Evolutionary conservation across 768 basidiomycete genomes (phyloP), one percentile per base, ranked within the genome.

Genomic region (Mycena filopes): DNA sequence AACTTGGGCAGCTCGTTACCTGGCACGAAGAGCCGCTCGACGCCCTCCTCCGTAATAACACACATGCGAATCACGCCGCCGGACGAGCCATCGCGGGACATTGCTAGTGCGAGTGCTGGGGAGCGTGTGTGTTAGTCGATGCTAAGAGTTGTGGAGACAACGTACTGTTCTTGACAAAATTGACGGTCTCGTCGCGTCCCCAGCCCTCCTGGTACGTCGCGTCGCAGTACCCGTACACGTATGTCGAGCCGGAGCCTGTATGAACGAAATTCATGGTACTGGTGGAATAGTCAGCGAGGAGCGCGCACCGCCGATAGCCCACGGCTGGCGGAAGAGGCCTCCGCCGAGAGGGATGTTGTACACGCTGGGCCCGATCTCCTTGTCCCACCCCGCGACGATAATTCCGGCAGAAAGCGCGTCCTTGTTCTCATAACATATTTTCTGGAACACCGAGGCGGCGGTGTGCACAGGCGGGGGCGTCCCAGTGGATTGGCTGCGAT

Each of bases 171-270:
- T 89, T 93, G 63, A 99, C 97, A 74, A 99, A 99, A 40, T 96
- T 84, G 60, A 99, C 80, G 0, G 96, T 98, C 80, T 98, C 88
- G 41, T 95, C 94, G 70, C 86, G 86, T 9, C 87, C 89, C 96
- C 94, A 97, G 18, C 93, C 94, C 29, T 98, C 96, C 78, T 89
- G 81, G 76, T 92, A 99, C 28, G 96, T 98, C n/a, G 98, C 95
- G 77, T 99, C 98, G 72, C 98, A 99, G 80, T 98, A 99, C 55
- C 97, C 98, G 74, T 99, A 99, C 13, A 99, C 95, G 75, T 99
- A 99, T 10, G 96, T 95, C 40, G 96, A 98, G 10, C 98, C 98
- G 54, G 95, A 97, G 26, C 95, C 93, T 95, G 69, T 21, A 54
- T 41, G 45, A 31, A 20, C 36, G 64, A 55, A 54, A 43, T 71